phyloP scores from a whole-genome alignment of 2,329 filamentous ascomycete species.

The Aspergillus sp. region DNA sequence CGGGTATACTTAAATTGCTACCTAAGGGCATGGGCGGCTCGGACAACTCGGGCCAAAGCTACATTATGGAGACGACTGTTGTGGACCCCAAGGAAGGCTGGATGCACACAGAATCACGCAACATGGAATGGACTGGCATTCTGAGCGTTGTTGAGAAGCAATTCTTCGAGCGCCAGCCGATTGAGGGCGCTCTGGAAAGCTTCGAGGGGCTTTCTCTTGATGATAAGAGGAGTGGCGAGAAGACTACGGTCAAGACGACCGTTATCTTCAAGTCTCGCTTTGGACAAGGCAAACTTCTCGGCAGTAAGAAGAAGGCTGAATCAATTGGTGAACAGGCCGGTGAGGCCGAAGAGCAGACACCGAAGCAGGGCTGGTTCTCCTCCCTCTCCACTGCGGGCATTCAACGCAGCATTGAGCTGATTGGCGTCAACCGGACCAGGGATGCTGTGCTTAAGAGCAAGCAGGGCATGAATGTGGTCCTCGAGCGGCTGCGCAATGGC shows the following conservation, averaged over 20 bases:
- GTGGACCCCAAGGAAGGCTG: conserved; percentile 57
- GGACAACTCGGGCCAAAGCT: conserved; percentile 54
- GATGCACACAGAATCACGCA: conserved; percentile 60
- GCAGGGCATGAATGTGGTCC: conserved; percentile 60
- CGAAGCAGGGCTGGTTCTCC: conserved; percentile 52
- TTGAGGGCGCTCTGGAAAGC: conserved; percentile 14
- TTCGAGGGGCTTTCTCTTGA: conserved; percentile 30
- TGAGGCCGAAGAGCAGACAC: conserved; percentile 44
- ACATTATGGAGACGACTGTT: conserved; percentile 57
- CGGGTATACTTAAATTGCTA: conserved; percentile 54
- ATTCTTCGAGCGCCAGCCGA: conserved; percentile 44
- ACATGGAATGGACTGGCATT: conserved; percentile 61
- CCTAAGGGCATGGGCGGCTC: conserved; percentile 54
- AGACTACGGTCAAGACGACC: conserved; percentile 53
- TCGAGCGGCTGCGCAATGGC: conserved; percentile 57
- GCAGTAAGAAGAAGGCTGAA: conserved; percentile 33
- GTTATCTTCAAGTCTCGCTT: conserved; percentile 58
- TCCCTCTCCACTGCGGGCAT: conserved; percentile 54
- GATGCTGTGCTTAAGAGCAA: conserved; percentile 57
- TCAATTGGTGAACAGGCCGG: conserved; percentile 28
- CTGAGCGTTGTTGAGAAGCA: conserved; percentile 58
- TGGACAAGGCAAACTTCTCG: conserved; percentile 49
- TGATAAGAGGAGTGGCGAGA: conserved; percentile 31
- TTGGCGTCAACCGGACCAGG: conserved; percentile 54
- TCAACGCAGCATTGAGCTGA: conserved; percentile 58